phyloP scores from a whole-genome alignment of 2,329 filamentous ascomycete genomes.

The Botrytis paeoniae region DNA sequence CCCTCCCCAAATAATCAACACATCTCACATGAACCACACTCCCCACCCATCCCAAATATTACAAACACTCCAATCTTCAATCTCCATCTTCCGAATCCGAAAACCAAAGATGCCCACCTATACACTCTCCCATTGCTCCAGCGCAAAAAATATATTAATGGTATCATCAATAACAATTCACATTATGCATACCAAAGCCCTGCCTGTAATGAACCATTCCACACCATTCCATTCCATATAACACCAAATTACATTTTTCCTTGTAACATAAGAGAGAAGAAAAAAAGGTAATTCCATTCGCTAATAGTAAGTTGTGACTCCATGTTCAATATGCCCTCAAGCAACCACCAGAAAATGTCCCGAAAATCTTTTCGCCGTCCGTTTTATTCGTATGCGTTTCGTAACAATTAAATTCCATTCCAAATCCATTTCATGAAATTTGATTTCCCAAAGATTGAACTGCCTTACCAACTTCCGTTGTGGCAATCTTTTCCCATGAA shows the following conservation, averaged over 20 bases:
- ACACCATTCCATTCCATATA: background rate
- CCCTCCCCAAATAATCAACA: background rate
- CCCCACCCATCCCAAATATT: background rate
- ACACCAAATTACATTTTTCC: background rate
- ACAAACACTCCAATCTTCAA: background rate
- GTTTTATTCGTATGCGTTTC: constrained; percentile 5
- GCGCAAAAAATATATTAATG: background rate
- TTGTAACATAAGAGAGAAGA: background rate
- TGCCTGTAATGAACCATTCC: background rate
- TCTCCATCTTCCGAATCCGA: background rate
- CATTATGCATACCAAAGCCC: constrained; percentile 8
- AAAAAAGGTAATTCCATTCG: background rate
- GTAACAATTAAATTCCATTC: constrained; percentile 2
- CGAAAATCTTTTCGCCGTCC: background rate
- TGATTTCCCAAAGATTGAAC: constrained; percentile 54
- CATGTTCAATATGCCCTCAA: background rate
- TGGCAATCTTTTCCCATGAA: constrained; percentile 73
- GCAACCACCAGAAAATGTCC: background rate
- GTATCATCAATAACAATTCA: constrained; percentile 12
- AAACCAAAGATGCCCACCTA: background rate
- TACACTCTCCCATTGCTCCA: background rate
- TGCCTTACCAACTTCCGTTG: constrained; percentile 73
- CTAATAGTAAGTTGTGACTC: constrained; percentile 1
- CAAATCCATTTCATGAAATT: constrained; percentile 7
- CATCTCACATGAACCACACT: background rate